Evolutionary conservation across 2,329 filamentous ascomycete genomes (phyloP).

Genomic region (Didymella keratinophila): DNA sequence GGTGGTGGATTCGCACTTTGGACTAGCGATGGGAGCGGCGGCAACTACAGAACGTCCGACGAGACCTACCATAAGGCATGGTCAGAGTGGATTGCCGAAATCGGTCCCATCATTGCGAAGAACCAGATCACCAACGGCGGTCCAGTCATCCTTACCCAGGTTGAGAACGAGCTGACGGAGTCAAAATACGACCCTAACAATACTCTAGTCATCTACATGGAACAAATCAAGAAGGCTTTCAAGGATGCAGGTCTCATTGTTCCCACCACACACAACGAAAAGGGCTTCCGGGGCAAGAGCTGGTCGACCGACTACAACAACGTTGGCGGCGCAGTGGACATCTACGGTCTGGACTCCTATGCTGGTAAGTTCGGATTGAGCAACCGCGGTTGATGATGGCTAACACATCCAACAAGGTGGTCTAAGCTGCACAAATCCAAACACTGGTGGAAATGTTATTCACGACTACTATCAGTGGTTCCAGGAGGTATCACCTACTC

Average conservation of each 20-base stretch:
- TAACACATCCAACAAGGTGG: slow-evolving; percentile 37
- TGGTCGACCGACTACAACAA: slow-evolving; percentile 65
- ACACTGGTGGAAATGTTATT: slow-evolving; percentile 59
- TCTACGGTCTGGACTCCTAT: slow-evolving; percentile 60
- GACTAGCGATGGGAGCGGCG: slow-evolving; percentile 58
- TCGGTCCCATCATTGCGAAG: slow-evolving; percentile 58
- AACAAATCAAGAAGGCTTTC: slow-evolving; percentile 59
- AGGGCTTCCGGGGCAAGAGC: slow-evolving; percentile 57
- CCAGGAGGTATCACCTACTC: slow-evolving; percentile 62
- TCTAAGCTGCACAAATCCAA: slow-evolving; percentile 59
- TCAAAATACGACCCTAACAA: slow-evolving; percentile 54
- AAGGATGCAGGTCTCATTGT: slow-evolving; percentile 58
- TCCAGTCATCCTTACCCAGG: slow-evolving; percentile 61
- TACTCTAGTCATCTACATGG: slow-evolving; percentile 61
- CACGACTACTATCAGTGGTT: slow-evolving; percentile 67
- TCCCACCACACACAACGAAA: slow-evolving; percentile 61
- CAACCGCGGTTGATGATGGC: too few relatives aligned
- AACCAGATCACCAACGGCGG: slow-evolving; percentile 62
- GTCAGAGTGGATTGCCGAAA: slow-evolving; percentile 57
- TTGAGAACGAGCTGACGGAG: slow-evolving; percentile 63
- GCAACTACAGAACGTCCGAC: slow-evolving; percentile 55
- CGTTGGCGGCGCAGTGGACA: slow-evolving; percentile 63
- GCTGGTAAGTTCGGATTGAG: slow-evolving; percentile 33
- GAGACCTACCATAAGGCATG: slow-evolving; percentile 56
- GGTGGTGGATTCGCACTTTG: slow-evolving; percentile 58